Base-by-base conservation (phyloP, 371 early-diverging fungal genomes). In the Rhizopus delemar region DNA sequence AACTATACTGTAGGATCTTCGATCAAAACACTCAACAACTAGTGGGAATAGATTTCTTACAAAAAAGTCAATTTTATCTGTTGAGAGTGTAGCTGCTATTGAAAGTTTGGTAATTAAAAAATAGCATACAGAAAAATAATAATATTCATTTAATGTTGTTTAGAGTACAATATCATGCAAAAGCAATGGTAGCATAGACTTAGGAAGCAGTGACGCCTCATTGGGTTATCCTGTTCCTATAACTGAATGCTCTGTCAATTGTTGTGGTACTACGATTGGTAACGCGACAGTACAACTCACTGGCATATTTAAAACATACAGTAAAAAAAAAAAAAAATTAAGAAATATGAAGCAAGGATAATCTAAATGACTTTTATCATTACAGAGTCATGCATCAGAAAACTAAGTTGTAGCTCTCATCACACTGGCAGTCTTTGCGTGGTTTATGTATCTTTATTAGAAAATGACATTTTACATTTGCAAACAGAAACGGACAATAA, bases 401-500 rank as follows among this genome's bases (percentile, higher is more conserved):
- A 67, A 41, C n/a, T 38, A 46, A 61, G 51, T 33, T 67, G 67
- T 48, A 56, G 34, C 9, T 67, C 67, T 22, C 56, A 62, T 15
- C 63, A 62, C 36, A 56, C 52, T 16, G 67, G 63, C 5, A 34
- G 46, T 22, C 43, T 67, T 32, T 59, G 56, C 16, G 49, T 59
- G 6, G 55, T 67, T 34, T 49, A 67, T 36, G 59, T 62, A 28
- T 57, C 56, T 6, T 48, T 67, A 36, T 55, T 56, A 36, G 56
- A 67, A 35, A 51, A 62, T 45, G 62, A 56, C 0, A 41, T 59
- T 8, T 38, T 67, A 32, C 67, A 62, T 36, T 51, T 67, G 11
- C 62, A 67, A 49, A 67, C 67, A 22, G 63, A 67, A 55, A 67
- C 58, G 31, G 56, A 53, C 8, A 61, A 58, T 9, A 45, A 52